Conservation (phyloP, 305 asterid genomes). For the Solanum hybrid region DNA sequence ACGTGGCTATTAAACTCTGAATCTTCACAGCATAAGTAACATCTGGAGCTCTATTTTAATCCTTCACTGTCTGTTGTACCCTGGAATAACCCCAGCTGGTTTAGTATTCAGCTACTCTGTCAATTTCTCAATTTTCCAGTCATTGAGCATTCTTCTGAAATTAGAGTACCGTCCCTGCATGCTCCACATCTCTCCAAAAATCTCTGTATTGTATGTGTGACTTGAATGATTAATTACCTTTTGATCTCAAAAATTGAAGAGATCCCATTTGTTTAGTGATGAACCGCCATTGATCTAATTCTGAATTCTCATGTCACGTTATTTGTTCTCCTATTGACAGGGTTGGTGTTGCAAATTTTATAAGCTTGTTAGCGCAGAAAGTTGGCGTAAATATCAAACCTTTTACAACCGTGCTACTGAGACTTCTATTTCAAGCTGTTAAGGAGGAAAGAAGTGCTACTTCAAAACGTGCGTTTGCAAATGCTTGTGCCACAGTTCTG, state of each 20-base stretch:
- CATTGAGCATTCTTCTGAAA: background rate
- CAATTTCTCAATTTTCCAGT: background rate
- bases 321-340: conserved; percentile 34
- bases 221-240: background rate
- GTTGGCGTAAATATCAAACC: conserved; percentile 82
- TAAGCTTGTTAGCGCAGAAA: conserved; percentile 67
- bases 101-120: background rate
- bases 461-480: conserved; percentile 86
- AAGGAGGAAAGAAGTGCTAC: conserved; percentile 85
- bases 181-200: background rate
- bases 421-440: conserved; percentile 78
- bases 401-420: conserved; percentile 66
- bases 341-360: conserved; percentile 91
- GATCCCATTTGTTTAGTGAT: background rate
- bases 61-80: background rate
- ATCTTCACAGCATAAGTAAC: background rate
- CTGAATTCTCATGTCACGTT: background rate
- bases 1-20: background rate
- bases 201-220: background rate
- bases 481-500: conserved; percentile 86
- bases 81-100: background rate
- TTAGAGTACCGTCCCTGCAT: background rate
- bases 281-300: background rate
- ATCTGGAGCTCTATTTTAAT: background rate
- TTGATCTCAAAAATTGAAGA: background rate